Evolutionary conservation across 2,329 filamentous ascomycete genomes (phyloP).

Genomic region (Diaporthe longicolla): DNA sequence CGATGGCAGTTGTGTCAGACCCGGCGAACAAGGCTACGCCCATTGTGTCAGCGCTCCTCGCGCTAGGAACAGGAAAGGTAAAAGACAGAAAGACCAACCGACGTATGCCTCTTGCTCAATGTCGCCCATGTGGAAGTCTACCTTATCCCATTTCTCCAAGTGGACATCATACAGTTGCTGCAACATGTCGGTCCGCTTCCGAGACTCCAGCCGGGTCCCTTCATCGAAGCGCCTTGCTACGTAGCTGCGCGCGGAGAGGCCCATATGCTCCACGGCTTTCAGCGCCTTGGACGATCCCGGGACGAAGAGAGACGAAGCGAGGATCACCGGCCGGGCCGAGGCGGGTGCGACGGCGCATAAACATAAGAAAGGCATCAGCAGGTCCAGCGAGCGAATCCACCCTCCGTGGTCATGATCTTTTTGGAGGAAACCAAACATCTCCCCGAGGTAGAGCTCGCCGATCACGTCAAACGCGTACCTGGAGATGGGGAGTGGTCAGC

Average conservation of each 20-base stretch:
- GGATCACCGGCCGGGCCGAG: conserved; percentile 42
- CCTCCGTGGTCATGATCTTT: conserved; percentile 42
- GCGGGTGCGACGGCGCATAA: conserved; percentile 42
- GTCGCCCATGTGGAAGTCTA: conserved; percentile 43
- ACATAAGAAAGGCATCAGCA: conserved; percentile 44
- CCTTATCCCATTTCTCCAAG: conserved; percentile 42
- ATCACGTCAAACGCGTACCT: conserved; percentile 43
- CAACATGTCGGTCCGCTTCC: conserved; percentile 40
- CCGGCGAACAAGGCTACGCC: conserved; percentile 43
- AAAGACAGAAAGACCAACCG: neutral
- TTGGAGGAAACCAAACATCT: conserved; percentile 44
- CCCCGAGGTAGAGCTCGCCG: conserved; percentile 45
- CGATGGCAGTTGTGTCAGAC: conserved; percentile 39
- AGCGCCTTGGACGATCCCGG: conserved; percentile 43
- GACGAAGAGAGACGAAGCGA: conserved; percentile 41
- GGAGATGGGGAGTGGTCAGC: neutral
- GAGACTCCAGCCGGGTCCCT: conserved; percentile 27
- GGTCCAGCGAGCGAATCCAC: conserved; percentile 42
- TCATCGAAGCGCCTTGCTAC: conserved; percentile 40
- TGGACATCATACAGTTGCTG: conserved; percentile 43
- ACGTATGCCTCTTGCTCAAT: conserved; percentile 44
- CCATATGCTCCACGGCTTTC: conserved; percentile 42
- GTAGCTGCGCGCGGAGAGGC: conserved; percentile 38
- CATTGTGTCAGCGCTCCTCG: neutral
- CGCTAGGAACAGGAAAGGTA: neutral